phyloP scores from a whole-genome alignment of 78 protist genomes.

The slime mould (Dictyostelium discoideum) region DNA sequence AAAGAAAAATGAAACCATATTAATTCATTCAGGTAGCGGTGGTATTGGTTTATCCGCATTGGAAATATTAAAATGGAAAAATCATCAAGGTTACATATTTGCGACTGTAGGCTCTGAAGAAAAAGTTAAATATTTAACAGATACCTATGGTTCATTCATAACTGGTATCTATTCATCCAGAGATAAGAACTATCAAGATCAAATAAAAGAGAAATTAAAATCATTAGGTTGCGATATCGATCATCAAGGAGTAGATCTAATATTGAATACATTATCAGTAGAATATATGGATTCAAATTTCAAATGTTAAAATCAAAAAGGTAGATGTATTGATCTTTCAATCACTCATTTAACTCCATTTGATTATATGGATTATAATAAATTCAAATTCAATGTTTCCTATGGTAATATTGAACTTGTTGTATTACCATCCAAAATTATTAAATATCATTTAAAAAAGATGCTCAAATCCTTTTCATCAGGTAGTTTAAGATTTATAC shows the following conservation, averaged over 20 bases:
- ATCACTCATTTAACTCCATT: constrained; percentile 22
- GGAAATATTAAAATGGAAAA: neutral
- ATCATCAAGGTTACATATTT: neutral
- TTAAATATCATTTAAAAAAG: neutral
- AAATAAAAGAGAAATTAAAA: neutral
- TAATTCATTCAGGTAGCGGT: constrained; percentile 5
- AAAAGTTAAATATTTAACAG: neutral
- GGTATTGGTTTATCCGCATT: constrained; percentile 12
- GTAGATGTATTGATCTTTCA: neutral
- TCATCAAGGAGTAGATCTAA: neutral
- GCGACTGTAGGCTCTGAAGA: neutral
- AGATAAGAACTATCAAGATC: neutral
- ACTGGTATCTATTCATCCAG: neutral
- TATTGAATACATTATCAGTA: neutral
- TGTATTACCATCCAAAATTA: neutral
- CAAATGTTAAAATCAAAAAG: neutral
- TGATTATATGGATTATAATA: neutral
- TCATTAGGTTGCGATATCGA: too few relatives aligned
- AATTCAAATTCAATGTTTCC: neutral
- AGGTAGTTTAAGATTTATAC: neutral
- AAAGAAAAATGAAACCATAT: neutral
- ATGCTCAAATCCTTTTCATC: neutral
- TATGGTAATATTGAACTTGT: neutral
- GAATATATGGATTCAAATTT: neutral
- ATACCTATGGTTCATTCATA: neutral